Evolutionary conservation across 2,329 filamentous ascomycete genomes (phyloP), one percentile per base, ranked within the genome.

Genomic region (Fusarium graminum): DNA sequence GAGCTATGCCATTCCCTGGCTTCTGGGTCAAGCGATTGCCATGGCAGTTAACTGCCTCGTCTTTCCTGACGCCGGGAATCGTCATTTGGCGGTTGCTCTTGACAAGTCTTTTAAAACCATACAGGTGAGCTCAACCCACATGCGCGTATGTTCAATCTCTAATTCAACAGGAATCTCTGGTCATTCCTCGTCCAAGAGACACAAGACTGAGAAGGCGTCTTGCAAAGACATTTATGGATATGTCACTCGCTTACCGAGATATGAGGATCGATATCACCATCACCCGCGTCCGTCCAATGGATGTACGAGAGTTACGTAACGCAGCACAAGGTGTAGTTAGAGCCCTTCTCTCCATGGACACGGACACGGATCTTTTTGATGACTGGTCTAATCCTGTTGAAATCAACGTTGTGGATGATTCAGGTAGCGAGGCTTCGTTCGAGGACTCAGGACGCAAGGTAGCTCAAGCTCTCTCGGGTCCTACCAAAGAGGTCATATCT

Each of bases 201-300:
- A 71, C 65, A 4, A 69, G 70, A 44, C 77, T 62, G 5, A 80
- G 82, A 30, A 78, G 82, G 41, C 77, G 79, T 36, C 74, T 88
- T 17, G 80, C 82, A 6, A 80, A 80, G 60, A 80, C 81, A 1
- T 87, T 87, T 58, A 84, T 88, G 59, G 81, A 85, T 56, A 77
- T 88, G 52, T 87, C 86, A 14, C 79, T 85, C 62, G 82, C 82
- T 3, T 82, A 85, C 59, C 80, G 86, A 72, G 86, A 88, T 66
- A 80, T 88, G 59, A 79, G 80, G 13, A 80, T 86, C 51, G 86
- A 88, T 52, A 79, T 87, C n/a, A 84, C 85, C 2, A 74, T 87
- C 6, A 86, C 84, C 2, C 78, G 81, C 1, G 85, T 87, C 57
- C 75, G 74, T 12, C 84, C 85, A 3, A 74, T 78, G 12, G 85